Evolutionary conservation across 2,329 filamentous ascomycete species (phyloP).

Genomic region (Fusarium hostae): DNA sequence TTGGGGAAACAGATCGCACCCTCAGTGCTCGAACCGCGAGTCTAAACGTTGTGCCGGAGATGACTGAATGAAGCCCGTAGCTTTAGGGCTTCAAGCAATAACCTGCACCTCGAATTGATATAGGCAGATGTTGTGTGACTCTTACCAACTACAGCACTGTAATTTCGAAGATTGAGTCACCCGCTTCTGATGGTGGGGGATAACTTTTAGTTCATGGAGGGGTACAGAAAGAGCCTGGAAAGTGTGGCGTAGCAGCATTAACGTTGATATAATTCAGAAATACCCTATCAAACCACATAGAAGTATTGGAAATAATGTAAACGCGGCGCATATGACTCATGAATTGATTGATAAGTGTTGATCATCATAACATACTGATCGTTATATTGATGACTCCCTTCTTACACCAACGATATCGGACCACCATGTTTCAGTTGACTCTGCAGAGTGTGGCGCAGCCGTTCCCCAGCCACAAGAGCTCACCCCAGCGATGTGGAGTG

Average conservation of each 20-base stretch:
- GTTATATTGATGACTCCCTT: neutral
- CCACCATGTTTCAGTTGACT: neutral
- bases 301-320: neutral
- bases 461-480: neutral
- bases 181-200: conserved; percentile 21
- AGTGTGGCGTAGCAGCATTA: conserved; percentile 18
- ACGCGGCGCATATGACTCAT: neutral
- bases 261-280: neutral
- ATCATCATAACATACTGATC: neutral
- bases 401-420: conserved; percentile 9
- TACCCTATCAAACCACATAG: neutral
- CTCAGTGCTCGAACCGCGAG: conserved; percentile 65
- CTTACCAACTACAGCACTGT: neutral
- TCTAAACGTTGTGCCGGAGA: conserved; percentile 60
- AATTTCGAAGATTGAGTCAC: conserved; percentile 44
- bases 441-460: neutral
- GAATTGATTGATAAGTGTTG: neutral
- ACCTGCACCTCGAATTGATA: conserved; percentile 38
- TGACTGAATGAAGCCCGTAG: conserved; percentile 52
- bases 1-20: conserved; percentile 65
- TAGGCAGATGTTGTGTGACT: conserved; percentile 34
- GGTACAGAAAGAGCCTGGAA: conserved; percentile 21
- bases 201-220: conserved; percentile 40
- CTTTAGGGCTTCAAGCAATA: conserved; percentile 49
- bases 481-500: conserved; percentile 1